Evolutionary conservation across 352 stramenopile species (phyloP), one percentile per base, ranked within the genome.

Genomic region (Globisporangium emineosum): DNA sequence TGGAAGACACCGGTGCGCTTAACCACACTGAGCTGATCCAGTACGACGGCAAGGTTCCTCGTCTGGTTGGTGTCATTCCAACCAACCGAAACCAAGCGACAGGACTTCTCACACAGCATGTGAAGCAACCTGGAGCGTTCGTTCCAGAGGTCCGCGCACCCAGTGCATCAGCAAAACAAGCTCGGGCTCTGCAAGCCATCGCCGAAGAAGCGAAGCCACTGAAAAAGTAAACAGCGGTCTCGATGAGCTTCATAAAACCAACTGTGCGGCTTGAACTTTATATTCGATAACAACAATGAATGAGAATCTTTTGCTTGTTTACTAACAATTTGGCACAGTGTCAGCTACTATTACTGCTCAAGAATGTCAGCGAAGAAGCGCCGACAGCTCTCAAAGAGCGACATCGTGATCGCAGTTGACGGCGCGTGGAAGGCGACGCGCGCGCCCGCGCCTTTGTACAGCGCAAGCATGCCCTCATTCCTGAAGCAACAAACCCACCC

Each of bases 321-420:
- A n/a, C 10, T n/a, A 21, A 45, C 15, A n/a, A 6, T 21, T 5
- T 45, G 17, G 6, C 37, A 47, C 32, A 17, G 8, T 40, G 15
- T 32, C 51, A 27, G 51, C 51, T 4, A 37, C 23, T 9, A 10
- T 57, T 74, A 81, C 17, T 56, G 61, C 35, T 81, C 68, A 7
- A 89, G 62, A 27, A 86, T 21, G 32, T 79, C 65, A 8, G 78
- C 75, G 57, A 86, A 91, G 12, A 87, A 73, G 2, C 67, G 78
- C 21, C 81, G 77, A 45, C 81, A 97, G 54, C 83, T 96, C 72
- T 99, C 97, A 61, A 98, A 99, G 7, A 94, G 80, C 27, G 94
- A 97, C 94, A 99, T 99, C 13, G 96, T 98, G 55, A 99, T 96
- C 43, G 96, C 97, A 3, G 93, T 99, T 9, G 91, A 97, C 37